Conservation (phyloP, 2,329 filamentous ascomycete species). For the Cladosporium colombiae region DNA sequence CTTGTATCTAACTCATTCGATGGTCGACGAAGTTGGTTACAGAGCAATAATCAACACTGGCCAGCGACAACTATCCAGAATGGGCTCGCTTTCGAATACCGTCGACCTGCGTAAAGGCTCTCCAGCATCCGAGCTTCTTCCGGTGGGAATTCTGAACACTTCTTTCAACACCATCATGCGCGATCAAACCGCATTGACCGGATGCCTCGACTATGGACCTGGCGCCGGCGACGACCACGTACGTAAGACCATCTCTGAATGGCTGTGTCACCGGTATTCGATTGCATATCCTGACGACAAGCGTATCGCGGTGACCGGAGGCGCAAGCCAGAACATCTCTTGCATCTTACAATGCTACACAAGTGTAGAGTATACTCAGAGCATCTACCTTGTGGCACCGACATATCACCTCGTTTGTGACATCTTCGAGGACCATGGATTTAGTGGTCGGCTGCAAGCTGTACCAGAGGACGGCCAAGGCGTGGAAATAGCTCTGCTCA, state of each 20-base stretch:
- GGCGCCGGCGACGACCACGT: not conserved
- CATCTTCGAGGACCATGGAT: not conserved
- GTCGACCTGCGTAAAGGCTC: not conserved
- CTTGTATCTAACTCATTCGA: not conserved
- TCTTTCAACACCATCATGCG: not conserved
- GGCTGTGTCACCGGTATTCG: not conserved
- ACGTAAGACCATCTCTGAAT: not conserved
- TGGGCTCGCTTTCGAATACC: not conserved
- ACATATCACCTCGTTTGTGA: not conserved
- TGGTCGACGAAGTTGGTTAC: not conserved
- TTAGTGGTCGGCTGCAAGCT: not conserved
- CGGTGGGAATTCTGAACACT: not conserved
- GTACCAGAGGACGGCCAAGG: not conserved
- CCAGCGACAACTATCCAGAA: not conserved
- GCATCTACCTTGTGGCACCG: not conserved
- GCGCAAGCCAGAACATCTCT: constrained; percentile 2
- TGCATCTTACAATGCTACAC: constrained; percentile 10
- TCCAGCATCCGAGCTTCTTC: not conserved
- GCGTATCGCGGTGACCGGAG: not conserved
- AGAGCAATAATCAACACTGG: not conserved
- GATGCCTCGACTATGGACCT: not conserved
- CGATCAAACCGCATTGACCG: not conserved
- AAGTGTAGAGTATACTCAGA: not conserved
- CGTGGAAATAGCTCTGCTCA: not conserved
- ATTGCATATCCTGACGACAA: not conserved